Percentiles rank a stretch among this genome's conserved stretches.
These are phyloP conservation scores for Metschnikowia hibisci DNA, from an alignment of 805 yeast species.

Conservation along the genomic window DNA sequence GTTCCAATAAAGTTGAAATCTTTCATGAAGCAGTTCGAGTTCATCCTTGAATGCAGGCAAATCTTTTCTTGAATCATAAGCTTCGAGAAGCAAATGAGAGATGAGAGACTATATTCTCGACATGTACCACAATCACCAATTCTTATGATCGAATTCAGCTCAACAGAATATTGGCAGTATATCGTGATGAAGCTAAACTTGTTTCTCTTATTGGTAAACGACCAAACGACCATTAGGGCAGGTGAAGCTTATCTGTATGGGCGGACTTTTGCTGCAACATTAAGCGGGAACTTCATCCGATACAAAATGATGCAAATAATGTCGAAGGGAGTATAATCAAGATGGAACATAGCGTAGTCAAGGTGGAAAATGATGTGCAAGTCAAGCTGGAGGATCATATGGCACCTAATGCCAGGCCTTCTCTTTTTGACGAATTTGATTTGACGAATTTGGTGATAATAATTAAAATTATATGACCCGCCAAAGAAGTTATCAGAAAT, in stretches of 20 bases:
- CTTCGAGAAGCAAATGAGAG: constrained; percentile 4
- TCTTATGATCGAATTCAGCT: constrained; percentile 43
- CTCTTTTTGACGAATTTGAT: background rate
- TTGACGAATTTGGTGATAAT: no score
- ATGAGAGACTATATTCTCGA: constrained; percentile 16
- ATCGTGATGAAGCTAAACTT: constrained; percentile 19
- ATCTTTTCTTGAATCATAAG: background rate
- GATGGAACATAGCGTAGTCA: no score
- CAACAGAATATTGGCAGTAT: constrained; percentile 17
- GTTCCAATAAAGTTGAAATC: background rate
- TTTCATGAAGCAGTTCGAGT: background rate
- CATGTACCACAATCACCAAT: constrained; percentile 36
- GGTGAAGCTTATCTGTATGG: constrained; percentile 28
- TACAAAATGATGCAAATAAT: constrained; percentile 21
- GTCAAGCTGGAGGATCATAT: no score
- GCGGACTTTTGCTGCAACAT: constrained; percentile 7
- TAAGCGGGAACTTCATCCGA: constrained; percentile 7
- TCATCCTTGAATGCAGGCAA: background rate
- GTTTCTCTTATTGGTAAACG: constrained; percentile 31
- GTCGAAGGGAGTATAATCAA: background rate
- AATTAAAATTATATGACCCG: constrained; percentile 36
- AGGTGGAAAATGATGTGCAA: no score
- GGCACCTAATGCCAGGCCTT: constrained; percentile 1
- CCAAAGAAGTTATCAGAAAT: constrained; percentile 52
- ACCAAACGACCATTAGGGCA: constrained; percentile 17